Evolutionary conservation across 208 protist genomes (phyloP), one percentile per base, ranked within the genome.

Genomic region (Trypanosoma cruzi): DNA sequence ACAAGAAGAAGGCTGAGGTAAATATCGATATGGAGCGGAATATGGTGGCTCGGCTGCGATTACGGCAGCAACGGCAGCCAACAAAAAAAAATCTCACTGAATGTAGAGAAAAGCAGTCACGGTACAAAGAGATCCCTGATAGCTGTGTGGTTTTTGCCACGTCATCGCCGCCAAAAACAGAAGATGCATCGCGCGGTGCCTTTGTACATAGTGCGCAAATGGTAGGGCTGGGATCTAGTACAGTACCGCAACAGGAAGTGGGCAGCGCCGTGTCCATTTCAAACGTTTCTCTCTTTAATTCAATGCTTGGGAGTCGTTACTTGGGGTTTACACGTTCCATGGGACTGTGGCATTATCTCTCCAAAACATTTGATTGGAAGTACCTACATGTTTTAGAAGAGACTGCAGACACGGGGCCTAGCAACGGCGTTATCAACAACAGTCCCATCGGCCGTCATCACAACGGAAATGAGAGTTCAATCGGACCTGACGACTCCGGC

Each of bases 211-310:
- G 4, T 7, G 24, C 11, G 13, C 7, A 5, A 1, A 20, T 40
- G 2, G 29, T 52, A 42, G 55, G 44, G 11, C 2, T 31, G 10
- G 24, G 22, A 22, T 34, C 7, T 32, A 32, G n/a, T 40, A 22
- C 42, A 20, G 14, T 31, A n/a, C 55, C 46, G 32, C 26, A 28
- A 4, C 58, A 37, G 26, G 20, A 24, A 4, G 20, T 50, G 36
- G 68, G 66, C 10, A 62, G 48, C 32, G 68, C 68, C 22, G 68
- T 74, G 24, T 60, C 68, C 26, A 52, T 67, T 29, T 44, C 24
- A 3, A 74, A 74, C 48, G 36, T 74, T 18, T 74, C 68, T 22
- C 60, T 67, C 20, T 68, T 74, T 68, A 74, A 68, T 36, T 67
- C 52, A 37, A 14, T 18, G 44, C 1, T 60, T 11, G 52, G 53